A percentile compares a stretch with the other conserved stretches of the same genome.
phyloP scores from a whole-genome alignment of 2,329 filamentous ascomycete genomes.

The Macrophomina tecta region DNA sequence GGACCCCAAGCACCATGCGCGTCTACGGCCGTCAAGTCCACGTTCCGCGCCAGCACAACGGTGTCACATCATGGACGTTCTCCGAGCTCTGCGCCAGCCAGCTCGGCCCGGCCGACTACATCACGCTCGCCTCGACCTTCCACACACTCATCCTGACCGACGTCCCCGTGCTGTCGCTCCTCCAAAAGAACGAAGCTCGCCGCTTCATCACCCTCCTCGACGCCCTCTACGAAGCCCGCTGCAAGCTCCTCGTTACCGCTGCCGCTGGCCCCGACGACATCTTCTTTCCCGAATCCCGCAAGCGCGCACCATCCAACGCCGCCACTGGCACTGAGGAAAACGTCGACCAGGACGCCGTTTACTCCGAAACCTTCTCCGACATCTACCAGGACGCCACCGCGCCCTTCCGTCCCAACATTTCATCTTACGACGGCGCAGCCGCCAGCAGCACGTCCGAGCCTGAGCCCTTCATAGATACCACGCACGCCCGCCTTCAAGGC shows the following conservation, averaged over 20 bases:
- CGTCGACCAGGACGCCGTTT: conserved; percentile 57
- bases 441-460: neutral
- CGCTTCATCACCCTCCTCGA: conserved; percentile 82
- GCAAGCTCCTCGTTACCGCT: conserved; percentile 74
- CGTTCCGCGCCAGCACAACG: conserved; percentile 64
- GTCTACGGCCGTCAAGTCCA: conserved; percentile 69
- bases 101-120: conserved; percentile 82
- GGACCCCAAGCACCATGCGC: conserved; percentile 53
- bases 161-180: conserved; percentile 69
- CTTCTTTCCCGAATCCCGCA: conserved; percentile 71
- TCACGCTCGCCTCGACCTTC: conserved; percentile 78
- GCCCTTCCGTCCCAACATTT: conserved; percentile 80
- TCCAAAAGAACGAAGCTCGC: conserved; percentile 80
- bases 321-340: conserved; percentile 28
- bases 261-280: conserved; percentile 72
- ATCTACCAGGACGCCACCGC: conserved; percentile 79
- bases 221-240: conserved; percentile 80
- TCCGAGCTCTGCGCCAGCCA: conserved; percentile 66
- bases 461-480: conserved; percentile 40
- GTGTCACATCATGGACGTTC: conserved; percentile 71
- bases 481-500: conserved; percentile 43
- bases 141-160: conserved; percentile 78
- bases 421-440: conserved; percentile 59
- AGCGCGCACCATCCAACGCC: conserved; percentile 27
- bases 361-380: conserved; percentile 72